Conservation (phyloP, 1,284 basidiomycete genomes). For the Fomitopsis palustris region DNA sequence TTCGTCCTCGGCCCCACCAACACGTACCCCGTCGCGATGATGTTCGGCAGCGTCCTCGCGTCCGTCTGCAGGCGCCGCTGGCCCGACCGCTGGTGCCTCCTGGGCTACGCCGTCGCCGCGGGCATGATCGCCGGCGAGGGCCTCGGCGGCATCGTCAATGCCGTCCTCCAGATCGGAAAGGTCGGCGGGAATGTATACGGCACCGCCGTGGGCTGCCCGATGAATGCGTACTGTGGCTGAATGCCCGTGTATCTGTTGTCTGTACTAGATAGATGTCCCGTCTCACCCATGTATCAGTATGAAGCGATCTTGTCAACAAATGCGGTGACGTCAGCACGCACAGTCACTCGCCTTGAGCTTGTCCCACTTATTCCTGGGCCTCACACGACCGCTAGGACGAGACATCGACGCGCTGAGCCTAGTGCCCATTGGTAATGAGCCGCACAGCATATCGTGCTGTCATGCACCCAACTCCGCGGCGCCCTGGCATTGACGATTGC, state of each 20-base stretch:
- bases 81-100: conserved; percentile 12
- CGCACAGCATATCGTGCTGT: too few relatives aligned
- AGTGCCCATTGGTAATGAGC: too few relatives aligned
- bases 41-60: conserved; percentile 18
- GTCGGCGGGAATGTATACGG: conserved; percentile 18
- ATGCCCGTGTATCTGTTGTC: background rate
- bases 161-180: conserved; percentile 19
- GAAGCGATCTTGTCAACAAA: too few relatives aligned
- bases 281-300: too few relatives aligned
- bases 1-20: conserved; percentile 21
- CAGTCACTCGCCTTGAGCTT: too few relatives aligned
- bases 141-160: conserved; percentile 20
- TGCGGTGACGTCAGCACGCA: too few relatives aligned
- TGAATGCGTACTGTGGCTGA: conserved; percentile 17
- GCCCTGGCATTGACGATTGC: too few relatives aligned
- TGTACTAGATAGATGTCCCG: too few relatives aligned
- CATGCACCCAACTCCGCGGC: too few relatives aligned
- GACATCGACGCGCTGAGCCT: too few relatives aligned
- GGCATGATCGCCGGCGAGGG: conserved; percentile 25
- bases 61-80: conserved; percentile 16
- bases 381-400: too few relatives aligned
- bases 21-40: conserved; percentile 23
- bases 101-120: conserved; percentile 20
- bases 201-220: conserved; percentile 18
- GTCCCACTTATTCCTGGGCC: too few relatives aligned